These are phyloP conservation scores for Debaryomyces sp. DNA, from an alignment of 1,139 yeast genomes.

Conservation along the genomic window DNA sequence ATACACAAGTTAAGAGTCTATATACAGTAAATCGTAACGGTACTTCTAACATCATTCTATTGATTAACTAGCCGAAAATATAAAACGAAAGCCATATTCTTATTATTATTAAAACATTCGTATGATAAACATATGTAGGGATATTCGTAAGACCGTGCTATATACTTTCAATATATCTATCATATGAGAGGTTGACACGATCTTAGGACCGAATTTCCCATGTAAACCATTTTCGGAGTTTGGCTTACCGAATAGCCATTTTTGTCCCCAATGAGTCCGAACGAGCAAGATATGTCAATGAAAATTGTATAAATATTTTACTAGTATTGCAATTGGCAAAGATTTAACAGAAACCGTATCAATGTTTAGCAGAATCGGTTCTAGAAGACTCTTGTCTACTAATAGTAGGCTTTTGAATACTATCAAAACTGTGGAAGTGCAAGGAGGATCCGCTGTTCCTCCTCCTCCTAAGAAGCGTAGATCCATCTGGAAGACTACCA, in stretches of 20 bases:
- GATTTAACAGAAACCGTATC: neutral
- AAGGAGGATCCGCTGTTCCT: conserved; percentile 10
- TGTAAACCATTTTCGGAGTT: neutral
- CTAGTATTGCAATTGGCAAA: neutral
- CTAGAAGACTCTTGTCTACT: conserved; percentile 21
- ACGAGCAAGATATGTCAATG: neutral
- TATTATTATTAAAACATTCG: neutral
- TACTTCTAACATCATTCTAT: neutral
- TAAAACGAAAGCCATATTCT: neutral
- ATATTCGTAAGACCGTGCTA: neutral
- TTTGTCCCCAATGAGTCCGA: no score
- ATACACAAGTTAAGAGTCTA: neutral
- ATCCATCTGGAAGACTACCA: conserved; percentile 32
- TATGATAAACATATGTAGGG: neutral
- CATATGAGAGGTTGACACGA: neutral
- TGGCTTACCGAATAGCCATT: neutral
- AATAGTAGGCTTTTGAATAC: conserved; percentile 16
- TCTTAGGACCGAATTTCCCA: neutral
- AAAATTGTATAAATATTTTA: neutral
- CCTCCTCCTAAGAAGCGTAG: neutral
- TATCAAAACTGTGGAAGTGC: conserved; percentile 8
- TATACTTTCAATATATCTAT: neutral
- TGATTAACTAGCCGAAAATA: neutral
- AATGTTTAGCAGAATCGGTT: conserved; percentile 14
- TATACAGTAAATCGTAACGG: neutral